Evolutionary conservation across 2,329 filamentous ascomycete genomes (phyloP).

Genomic region (Teratosphaeria viscida): DNA sequence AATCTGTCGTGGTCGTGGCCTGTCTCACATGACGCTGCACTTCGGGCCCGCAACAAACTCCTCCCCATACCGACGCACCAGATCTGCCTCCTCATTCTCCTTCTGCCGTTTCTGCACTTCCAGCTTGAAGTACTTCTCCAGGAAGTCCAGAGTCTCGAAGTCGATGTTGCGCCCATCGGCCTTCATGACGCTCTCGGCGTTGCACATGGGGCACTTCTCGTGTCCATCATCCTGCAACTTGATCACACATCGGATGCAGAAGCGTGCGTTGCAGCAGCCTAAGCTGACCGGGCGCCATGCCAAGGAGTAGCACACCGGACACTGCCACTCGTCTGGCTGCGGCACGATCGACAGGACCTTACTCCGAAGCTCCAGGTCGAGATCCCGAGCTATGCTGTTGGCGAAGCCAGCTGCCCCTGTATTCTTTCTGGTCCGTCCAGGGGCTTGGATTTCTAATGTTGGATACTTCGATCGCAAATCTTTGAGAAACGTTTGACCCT

Average conservation of each 20-base stretch:
- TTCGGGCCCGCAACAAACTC: constrained; percentile 20
- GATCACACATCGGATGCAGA: constrained; percentile 76
- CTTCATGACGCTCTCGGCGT: constrained; percentile 58
- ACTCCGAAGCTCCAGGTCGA: constrained; percentile 63
- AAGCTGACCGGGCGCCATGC: constrained; percentile 74
- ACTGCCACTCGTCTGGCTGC: constrained; percentile 74
- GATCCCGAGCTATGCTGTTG: constrained; percentile 59
- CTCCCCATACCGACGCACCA: constrained; percentile 36
- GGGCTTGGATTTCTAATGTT: constrained; percentile 8
- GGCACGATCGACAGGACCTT: constrained; percentile 65
- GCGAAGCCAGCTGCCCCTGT: constrained; percentile 48
- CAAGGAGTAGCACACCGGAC: constrained; percentile 68
- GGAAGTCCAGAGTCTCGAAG: constrained; percentile 53
- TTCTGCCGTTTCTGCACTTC: constrained; percentile 51
- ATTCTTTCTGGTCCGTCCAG: background rate
- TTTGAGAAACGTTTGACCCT: constrained; percentile 30
- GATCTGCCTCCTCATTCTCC: constrained; percentile 66
- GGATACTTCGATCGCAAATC: constrained; percentile 19
- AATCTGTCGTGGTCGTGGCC: background rate
- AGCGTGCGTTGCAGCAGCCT: constrained; percentile 59
- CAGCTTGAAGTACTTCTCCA: constrained; percentile 68
- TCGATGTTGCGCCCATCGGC: constrained; percentile 63
- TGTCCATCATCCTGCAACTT: constrained; percentile 59
- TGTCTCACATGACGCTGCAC: constrained; percentile 5
- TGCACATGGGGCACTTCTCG: constrained; percentile 68